Percentiles rank a stretch among this genome's conserved stretches.
Evolutionary conservation across 2,329 filamentous ascomycete species (phyloP).

Genomic region (Claviceps humidiphila): DNA sequence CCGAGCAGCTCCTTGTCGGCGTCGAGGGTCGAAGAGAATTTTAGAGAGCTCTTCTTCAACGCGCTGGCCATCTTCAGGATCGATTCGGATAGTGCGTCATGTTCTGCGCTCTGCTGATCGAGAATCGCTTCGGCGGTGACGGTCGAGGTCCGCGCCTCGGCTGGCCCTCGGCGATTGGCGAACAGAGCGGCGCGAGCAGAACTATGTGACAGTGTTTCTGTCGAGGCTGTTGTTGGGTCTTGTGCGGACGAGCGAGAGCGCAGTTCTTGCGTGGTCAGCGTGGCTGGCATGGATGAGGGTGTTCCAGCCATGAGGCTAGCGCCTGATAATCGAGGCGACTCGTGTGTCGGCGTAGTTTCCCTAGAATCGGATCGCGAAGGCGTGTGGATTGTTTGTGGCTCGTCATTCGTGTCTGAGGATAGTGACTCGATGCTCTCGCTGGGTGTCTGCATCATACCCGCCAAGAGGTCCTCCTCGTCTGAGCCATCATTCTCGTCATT

Average conservation of each 20-base stretch:
- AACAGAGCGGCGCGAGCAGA: slow-evolving; percentile 32
- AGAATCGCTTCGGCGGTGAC: slow-evolving; percentile 58
- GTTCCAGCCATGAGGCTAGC: slow-evolving; percentile 6
- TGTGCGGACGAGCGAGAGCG: slow-evolving; percentile 17
- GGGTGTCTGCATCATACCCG: slow-evolving; percentile 39
- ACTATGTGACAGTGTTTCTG: slow-evolving; percentile 15
- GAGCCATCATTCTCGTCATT: slow-evolving; percentile 28
- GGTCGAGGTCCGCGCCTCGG: slow-evolving; percentile 26
- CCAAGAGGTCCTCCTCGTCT: slow-evolving; percentile 45
- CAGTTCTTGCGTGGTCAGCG: slow-evolving; percentile 22
- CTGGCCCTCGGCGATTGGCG: slow-evolving; percentile 23
- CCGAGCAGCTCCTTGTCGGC: slow-evolving; percentile 57
- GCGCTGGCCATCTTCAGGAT: slow-evolving; percentile 69
- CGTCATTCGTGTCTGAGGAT: slow-evolving; percentile 15
- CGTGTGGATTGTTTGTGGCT: slow-evolving; percentile 9
- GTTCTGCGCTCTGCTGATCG: slow-evolving; percentile 64
- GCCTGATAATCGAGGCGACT: slow-evolving; percentile 5
- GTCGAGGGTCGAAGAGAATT: slow-evolving; percentile 60
- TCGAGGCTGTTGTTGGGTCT: slow-evolving; percentile 6
- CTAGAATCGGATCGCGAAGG: slow-evolving; percentile 7
- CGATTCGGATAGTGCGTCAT: slow-evolving; percentile 68
- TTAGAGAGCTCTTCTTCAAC: slow-evolving; percentile 61
- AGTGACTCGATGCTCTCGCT: slow-evolving; percentile 37
- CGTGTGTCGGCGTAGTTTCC: slow-evolving; percentile 2
- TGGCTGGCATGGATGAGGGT: slow-evolving; percentile 7